Base-by-base conservation (phyloP, 352 stramenopile genomes). In the Thraustochytrium sp. region DNA sequence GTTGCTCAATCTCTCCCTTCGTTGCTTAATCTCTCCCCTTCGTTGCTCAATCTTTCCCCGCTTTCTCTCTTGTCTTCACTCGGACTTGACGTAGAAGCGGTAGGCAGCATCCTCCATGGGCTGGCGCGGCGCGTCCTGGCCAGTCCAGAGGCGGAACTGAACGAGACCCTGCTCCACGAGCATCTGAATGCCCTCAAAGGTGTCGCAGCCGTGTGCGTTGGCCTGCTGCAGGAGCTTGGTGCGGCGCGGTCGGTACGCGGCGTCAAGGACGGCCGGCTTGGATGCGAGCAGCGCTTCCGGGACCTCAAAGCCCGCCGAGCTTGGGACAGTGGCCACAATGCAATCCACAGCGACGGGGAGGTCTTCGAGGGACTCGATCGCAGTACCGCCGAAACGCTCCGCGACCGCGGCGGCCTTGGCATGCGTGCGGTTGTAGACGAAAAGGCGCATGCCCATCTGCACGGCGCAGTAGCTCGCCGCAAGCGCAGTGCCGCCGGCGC, bases 111-210 rank as follows among this genome's bases (percentile, higher is more conserved):
- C 86, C 74, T 92, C 90, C 89, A 96, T 94, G 11, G 90, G 85
- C 21, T 64, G 83, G 75, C 89, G 90, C 0, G 91, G 89, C 34
- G 92, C 90, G 40, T 84, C 86, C 56, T 89, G 46, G 48, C 86
- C 86, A 0, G 91, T 95, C 96, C 97, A 99, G 42, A 96, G 89
- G 84, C 95, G 90, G 87, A 98, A 98, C 86, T 99, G 96, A 84
- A 96, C 94, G 5, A 97, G 91, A 44, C 94, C 97, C 88, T 99
- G 97, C 87, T 98, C 94, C 85, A 97, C 96, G n/a, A 99, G 89
- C 97, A 99, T 99, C 84, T 98, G 95, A 31, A 94, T 98, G 63
- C 96, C 97, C 82, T 98, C 92, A 48, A 98, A 94, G 64, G 95
- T 92, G 64, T 89, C 76, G 64, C 91, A 97, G 23, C 93, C 94